Percentiles rank a stretch among this genome's conserved stretches.
phyloP scores from a whole-genome alignment of 371 early-diverging fungal genomes.

The Apophysomyces elegans region DNA sequence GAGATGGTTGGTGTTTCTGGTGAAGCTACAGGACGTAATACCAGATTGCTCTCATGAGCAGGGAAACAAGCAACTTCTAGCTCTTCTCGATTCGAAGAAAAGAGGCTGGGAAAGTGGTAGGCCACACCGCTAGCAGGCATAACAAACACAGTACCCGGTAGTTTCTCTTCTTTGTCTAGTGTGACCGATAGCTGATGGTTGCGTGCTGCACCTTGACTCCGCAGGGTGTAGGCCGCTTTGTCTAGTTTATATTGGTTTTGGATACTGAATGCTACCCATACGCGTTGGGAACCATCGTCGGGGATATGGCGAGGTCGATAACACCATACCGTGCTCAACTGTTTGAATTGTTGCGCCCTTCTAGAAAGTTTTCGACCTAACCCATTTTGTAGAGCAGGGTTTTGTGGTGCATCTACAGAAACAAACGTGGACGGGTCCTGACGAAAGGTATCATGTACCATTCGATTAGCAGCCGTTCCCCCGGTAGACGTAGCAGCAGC shows the following conservation, averaged over 20 bases:
- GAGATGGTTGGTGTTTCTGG: neutral
- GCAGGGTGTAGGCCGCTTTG: constrained; percentile 7
- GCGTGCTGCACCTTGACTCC: neutral
- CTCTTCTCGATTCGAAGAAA: constrained; percentile 15
- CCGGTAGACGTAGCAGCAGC: neutral
- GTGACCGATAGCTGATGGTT: constrained; percentile 2
- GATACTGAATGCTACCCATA: constrained; percentile 28
- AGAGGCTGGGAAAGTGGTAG: constrained; percentile 20
- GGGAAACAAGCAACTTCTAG: constrained; percentile 26
- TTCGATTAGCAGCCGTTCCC: too few relatives aligned
- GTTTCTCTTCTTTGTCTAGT: constrained; percentile 24
- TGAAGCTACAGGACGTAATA: constrained; percentile 17
- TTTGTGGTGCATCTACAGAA: neutral
- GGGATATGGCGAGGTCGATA: constrained; percentile 18
- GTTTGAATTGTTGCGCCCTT: constrained; percentile 19
- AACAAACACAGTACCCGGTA: constrained; percentile 21
- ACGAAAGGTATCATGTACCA: constrained; percentile 1
- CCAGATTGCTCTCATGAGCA: constrained; percentile 19
- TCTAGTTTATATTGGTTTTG: constrained; percentile 24
- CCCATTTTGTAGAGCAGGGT: neutral
- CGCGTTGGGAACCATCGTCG: constrained; percentile 2
- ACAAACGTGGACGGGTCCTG: constrained; percentile 4
- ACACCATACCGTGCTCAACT: constrained; percentile 22
- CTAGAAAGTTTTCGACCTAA: constrained; percentile 17
- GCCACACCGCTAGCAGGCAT: constrained; percentile 20